Percentiles rank a stretch among this genome's conserved stretches.
Evolutionary conservation across 306 rosid species (phyloP).

Genomic region (Argentina anserina): DNA sequence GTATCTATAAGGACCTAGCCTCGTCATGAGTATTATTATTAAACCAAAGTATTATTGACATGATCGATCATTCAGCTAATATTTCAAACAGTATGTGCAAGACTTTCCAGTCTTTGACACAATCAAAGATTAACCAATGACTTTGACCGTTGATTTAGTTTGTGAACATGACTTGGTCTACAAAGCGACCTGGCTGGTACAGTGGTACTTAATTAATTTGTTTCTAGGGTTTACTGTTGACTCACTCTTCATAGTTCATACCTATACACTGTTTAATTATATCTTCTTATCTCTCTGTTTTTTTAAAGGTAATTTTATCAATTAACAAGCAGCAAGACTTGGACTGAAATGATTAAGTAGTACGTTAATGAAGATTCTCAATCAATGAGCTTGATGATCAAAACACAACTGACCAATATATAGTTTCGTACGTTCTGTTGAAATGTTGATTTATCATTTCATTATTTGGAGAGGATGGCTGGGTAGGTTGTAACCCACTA

Average conservation of each 20-base stretch:
- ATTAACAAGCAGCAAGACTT: too few relatives aligned
- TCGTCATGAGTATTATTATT: not conserved
- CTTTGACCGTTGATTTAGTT: not conserved
- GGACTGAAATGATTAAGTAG: too few relatives aligned
- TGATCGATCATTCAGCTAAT: not conserved
- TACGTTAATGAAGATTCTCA: too few relatives aligned
- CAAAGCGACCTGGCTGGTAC: not conserved
- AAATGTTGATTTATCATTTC: too few relatives aligned
- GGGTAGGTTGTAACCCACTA: not conserved
- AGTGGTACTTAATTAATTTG: not conserved
- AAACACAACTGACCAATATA: not conserved
- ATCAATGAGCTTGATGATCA: too few relatives aligned
- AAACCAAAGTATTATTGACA: not conserved
- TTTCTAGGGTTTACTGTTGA: not conserved
- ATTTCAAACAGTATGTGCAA: not conserved
- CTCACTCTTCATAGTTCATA: too few relatives aligned
- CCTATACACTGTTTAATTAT: too few relatives aligned
- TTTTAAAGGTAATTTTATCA: too few relatives aligned
- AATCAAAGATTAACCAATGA: not conserved
- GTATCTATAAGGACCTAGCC: not conserved
- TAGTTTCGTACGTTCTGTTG: too few relatives aligned
- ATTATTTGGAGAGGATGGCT: not conserved
- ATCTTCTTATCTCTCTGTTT: too few relatives aligned
- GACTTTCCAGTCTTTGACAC: not conserved
- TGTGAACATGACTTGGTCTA: not conserved